Evolutionary conservation across 1,284 basidiomycete species (phyloP).

Genomic region (Sutorius eximius): DNA sequence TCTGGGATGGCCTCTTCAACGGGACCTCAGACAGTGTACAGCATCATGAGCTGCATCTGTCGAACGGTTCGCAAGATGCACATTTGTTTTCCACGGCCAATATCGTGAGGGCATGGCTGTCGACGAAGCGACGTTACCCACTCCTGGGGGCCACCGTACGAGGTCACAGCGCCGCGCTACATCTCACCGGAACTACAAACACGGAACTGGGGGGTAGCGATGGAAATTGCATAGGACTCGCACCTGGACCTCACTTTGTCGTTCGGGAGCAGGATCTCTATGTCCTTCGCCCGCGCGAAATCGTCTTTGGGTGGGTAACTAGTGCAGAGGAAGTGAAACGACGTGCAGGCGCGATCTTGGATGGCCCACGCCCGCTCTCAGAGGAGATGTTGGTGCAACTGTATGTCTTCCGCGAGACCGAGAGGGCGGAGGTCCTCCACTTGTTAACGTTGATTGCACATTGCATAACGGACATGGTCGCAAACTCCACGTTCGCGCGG

Average conservation of each 20-base stretch:
- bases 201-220: not conserved
- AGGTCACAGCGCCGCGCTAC: not conserved
- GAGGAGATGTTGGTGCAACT: constrained; percentile 19
- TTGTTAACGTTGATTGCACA: constrained; percentile 19
- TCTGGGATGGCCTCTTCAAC: constrained; percentile 16
- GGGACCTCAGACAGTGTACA: constrained; percentile 19
- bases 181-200: not conserved
- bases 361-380: constrained; percentile 23
- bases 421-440: constrained; percentile 15
- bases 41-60: constrained; percentile 10
- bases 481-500: constrained; percentile 16
- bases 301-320: constrained; percentile 9
- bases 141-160: constrained; percentile 18
- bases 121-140: constrained; percentile 21
- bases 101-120: constrained; percentile 19
- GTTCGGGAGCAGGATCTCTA: constrained; percentile 21
- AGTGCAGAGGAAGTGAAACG: constrained; percentile 10
- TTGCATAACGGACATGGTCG: constrained; percentile 16
- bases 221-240: not conserved
- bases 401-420: constrained; percentile 8
- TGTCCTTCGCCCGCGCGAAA: constrained; percentile 7
- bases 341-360: constrained; percentile 1
- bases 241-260: constrained; percentile 11
- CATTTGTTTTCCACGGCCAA: constrained; percentile 17
- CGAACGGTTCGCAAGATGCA: constrained; percentile 10